A percentile compares a stretch with the other conserved stretches of the same genome.
Conservation (phyloP, 345 rosid genomes). For the Citrus reticulata region DNA sequence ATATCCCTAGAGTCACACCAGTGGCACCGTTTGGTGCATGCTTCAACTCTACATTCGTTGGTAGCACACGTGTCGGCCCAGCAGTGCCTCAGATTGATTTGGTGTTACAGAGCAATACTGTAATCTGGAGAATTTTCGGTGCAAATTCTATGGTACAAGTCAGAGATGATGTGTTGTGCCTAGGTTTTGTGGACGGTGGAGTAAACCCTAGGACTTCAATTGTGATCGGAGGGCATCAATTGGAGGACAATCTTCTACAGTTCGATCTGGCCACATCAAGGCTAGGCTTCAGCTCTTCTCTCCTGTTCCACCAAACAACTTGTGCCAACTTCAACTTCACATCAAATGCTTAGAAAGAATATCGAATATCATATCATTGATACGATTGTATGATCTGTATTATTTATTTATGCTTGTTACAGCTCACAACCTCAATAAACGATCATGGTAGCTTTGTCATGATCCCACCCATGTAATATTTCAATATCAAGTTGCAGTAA, state of each 20-base stretch:
- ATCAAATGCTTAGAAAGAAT: neutral
- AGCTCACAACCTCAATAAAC: neutral
- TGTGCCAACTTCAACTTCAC: constrained; percentile 27
- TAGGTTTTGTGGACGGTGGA: constrained; percentile 40
- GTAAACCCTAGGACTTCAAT: constrained; percentile 24
- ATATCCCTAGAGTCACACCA: constrained; percentile 11
- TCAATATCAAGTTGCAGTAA: neutral
- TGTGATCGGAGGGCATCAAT: constrained; percentile 37
- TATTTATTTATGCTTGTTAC: neutral
- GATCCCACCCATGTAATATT: neutral
- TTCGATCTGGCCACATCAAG: constrained; percentile 34
- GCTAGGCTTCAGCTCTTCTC: constrained; percentile 38
- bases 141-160: constrained; percentile 42
- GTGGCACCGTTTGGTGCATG: constrained; percentile 21
- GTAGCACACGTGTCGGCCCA: constrained; percentile 23
- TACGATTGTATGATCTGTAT: neutral
- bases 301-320: constrained; percentile 21
- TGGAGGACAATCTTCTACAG: constrained; percentile 38
- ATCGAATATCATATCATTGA: too few relatives aligned
- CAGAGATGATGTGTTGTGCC: constrained; percentile 25
- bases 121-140: constrained; percentile 37
- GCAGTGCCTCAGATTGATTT: constrained; percentile 37
- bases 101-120: constrained; percentile 27
- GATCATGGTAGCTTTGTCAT: neutral
- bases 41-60: constrained; percentile 4